These are phyloP conservation scores for Rhodotorula diobovata DNA, from an alignment of 768 basidiomycete genomes.

Conservation along the genomic window DNA sequence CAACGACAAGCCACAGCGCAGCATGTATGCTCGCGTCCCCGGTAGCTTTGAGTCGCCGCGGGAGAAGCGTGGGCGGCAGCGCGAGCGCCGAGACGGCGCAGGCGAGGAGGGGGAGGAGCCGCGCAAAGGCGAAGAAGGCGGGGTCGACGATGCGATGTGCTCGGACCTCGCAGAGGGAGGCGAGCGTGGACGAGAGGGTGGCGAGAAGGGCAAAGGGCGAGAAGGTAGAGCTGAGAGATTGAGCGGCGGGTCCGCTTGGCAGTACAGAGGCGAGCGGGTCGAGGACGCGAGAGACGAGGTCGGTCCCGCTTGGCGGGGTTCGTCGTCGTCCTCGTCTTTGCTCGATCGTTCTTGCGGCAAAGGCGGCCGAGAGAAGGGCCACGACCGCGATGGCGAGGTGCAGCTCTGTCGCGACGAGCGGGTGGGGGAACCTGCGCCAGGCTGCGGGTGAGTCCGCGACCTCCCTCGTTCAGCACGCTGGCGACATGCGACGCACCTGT, in stretches of 20 bases:
- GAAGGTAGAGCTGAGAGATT: neutral
- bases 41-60: neutral
- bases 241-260: neutral
- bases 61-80: neutral
- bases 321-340: neutral
- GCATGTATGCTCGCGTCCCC: too few species aligned
- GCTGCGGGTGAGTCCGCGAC: too few species aligned
- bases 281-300: neutral
- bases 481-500: neutral
- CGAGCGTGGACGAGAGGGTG: neutral
- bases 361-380: neutral
- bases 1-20: neutral
- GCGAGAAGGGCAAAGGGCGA: neutral
- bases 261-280: neutral
- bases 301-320: neutral
- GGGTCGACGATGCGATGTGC: neutral
- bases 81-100: neutral
- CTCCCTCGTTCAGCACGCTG: too few species aligned
- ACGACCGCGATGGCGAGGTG: constrained; percentile 12
- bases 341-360: neutral
- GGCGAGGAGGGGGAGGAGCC: constrained; percentile 5
- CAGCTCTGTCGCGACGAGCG: constrained; percentile 9
- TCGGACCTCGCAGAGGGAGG: neutral
- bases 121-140: constrained; percentile 3
- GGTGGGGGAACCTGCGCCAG: constrained; percentile 14